Evolutionary conservation across 1,139 yeast species (phyloP), one percentile per base, ranked within the genome.

Genomic region (Yamadazyma atmosphaerica): DNA sequence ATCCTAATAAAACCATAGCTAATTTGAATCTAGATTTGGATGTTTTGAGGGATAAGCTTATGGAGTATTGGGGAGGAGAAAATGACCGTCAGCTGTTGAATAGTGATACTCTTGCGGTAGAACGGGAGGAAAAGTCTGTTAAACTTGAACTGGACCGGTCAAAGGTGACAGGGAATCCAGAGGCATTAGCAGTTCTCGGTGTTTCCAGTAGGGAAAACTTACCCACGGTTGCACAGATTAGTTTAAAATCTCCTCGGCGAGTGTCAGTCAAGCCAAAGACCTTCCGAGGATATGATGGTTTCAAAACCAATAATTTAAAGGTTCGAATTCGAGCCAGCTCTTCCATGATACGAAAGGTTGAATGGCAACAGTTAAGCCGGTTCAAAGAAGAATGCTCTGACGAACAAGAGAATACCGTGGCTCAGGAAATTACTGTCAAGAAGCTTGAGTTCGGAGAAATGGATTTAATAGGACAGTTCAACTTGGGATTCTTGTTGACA

Each of bases 381-480:
- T n/a, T n/a, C n/a, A n/a, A n/a, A n/a, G n/a, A n/a, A n/a, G n/a
- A n/a, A n/a, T n/a, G n/a, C n/a, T n/a, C n/a, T n/a, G n/a, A n/a
- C n/a, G 17, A 27, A 23, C 10, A 16, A 28, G 35, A 31, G 11
- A 27, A 12, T 7, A 13, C 34, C 2, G 38, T 43, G 8, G 35
- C 42, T 5, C 83, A 83, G 6, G 86, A 83, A 44, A 69, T 81
- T 39, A 74, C 76, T 0, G 78, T 86, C 1, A 67, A 74, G 4
- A 86, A 85, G 51, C 48, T 64, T 0, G 94, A 86, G 51, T 87
- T 92, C 52, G 53, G 61, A 3, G 56, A 70, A 6, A 90, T 92
- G 98, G 60, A 72, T 34, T 61, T 94, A 13, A 77, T 90, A 8
- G 99, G 99, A 0, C 98, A 90, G 59, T 92, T 92, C 63, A 92